Evolutionary conservation across 257 asterid species (phyloP).

Genomic region (Datura wrightii): DNA sequence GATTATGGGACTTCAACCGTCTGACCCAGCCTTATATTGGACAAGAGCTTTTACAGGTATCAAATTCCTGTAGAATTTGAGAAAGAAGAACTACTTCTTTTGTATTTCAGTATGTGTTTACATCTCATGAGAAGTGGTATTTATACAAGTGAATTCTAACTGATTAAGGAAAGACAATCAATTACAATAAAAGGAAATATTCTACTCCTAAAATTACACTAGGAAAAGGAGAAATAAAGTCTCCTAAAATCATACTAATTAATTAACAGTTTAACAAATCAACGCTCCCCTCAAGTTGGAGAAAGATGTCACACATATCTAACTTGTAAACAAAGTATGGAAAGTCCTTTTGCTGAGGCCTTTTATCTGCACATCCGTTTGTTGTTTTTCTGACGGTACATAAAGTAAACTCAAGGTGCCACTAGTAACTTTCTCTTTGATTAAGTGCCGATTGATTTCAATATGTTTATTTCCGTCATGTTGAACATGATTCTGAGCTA

Average conservation of each 20-base stretch:
- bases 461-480: not conserved
- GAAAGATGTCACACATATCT: not conserved
- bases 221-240: constrained; percentile 7
- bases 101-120: not conserved
- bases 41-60: constrained; percentile 65
- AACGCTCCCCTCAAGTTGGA: not conserved
- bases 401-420: constrained; percentile 12
- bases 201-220: not conserved
- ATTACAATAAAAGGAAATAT: not conserved
- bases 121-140: not conserved
- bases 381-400: not conserved
- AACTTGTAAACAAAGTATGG: not conserved
- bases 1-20: constrained; percentile 93
- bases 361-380: not conserved
- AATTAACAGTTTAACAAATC: not conserved
- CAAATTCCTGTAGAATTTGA: not conserved
- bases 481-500: not conserved
- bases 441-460: not conserved
- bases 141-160: not conserved
- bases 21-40: constrained; percentile 78
- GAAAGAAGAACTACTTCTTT: not conserved
- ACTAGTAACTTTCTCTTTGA: not conserved
- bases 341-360: not conserved
- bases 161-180: not conserved
- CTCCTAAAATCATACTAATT: not conserved